These are phyloP conservation scores for Gymnopilus dilepis DNA, from an alignment of 768 basidiomycete species.

Conservation along the genomic window DNA sequence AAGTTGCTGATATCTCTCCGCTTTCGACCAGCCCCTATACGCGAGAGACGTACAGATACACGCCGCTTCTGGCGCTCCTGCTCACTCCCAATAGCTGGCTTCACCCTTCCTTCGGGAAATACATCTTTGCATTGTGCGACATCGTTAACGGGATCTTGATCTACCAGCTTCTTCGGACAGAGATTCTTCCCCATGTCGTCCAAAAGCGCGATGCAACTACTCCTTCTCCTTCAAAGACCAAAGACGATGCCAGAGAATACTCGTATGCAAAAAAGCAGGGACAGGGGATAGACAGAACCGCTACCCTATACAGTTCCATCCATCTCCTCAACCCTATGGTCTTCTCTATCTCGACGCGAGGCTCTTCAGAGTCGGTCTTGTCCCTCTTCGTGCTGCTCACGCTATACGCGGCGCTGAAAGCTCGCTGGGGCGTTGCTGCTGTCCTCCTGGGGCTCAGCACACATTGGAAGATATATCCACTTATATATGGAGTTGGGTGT, in stretches of 20 bases:
- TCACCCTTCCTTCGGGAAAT: conserved; percentile 90
- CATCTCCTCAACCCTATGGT: conserved; percentile 95
- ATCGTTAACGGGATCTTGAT: conserved; percentile 80
- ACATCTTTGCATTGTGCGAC: conserved; percentile 85
- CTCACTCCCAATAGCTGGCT: conserved; percentile 81
- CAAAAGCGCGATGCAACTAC: background rate
- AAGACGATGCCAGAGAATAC: conserved; percentile 13
- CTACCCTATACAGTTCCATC: conserved; percentile 63
- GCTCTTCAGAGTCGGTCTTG: conserved; percentile 92
- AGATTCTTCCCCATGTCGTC: conserved; percentile 44
- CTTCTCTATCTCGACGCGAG: conserved; percentile 95
- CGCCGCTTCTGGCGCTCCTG: conserved; percentile 86
- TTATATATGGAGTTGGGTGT: conserved; percentile 87
- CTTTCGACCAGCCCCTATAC: conserved; percentile 76
- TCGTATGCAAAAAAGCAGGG: conserved; percentile 1
- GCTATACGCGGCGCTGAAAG: conserved; percentile 62
- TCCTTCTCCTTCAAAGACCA: background rate
- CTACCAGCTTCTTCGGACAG: conserved; percentile 59
- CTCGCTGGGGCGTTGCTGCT: conserved; percentile 69
- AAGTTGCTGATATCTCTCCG: conserved; percentile 6
- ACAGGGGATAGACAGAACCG: conserved; percentile 33
- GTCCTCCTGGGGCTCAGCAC: conserved; percentile 80
- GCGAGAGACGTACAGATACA: conserved; percentile 95
- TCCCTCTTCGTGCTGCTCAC: conserved; percentile 78
- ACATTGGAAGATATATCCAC: conserved; percentile 97